Evolutionary conservation across 352 stramenopile species (phyloP), one percentile per base, ranked within the genome.

Genomic region (Peronospora farinosa): DNA sequence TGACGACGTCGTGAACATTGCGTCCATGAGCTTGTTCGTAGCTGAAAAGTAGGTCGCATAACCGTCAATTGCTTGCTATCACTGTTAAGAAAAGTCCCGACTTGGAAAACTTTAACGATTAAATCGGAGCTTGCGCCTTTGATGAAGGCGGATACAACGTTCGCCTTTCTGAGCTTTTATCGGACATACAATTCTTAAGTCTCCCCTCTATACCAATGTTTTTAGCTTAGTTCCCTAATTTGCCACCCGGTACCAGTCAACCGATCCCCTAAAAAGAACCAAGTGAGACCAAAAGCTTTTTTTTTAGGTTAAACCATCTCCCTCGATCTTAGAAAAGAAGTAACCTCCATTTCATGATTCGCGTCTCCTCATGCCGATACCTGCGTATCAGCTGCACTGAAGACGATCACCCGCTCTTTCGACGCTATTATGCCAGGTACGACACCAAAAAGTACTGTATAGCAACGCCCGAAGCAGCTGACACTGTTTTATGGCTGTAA

Each of bases 401-500:
- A 37, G 42, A 57, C 37, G 47, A 65, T 46, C 61, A 69, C 47
- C 51, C 55, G 40, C 61, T 69, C 46, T 69, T 69, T 42, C 61
- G 47, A 16, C 42, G 45, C 21, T 51, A 61, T 21, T 69, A 69
- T 23, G 43, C 61, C 36, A 65, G 61, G 61, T 69, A 54, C 3
- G 37, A 8, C n/a, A 50, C 11, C 9, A 13, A 30, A 25, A 25
- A 21, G 19, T 17, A 50, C 7, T 44, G 15, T 38, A n/a, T 17
- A n/a, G 37, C 28, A 41, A 13, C 37, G 10, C 12, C 8, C 1
- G 12, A 36, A 15, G 10, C 12, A 36, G 12, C 15, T 50, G 35
- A 57, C 17, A 16, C n/a, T 17, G 17, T 43, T 10, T 21, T 36
- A 6, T 31, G 10, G 17, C 13, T 40, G 35, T 40, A 3, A 19